Conservation (phyloP, 306 rosid species). For the Rosa persica region DNA sequence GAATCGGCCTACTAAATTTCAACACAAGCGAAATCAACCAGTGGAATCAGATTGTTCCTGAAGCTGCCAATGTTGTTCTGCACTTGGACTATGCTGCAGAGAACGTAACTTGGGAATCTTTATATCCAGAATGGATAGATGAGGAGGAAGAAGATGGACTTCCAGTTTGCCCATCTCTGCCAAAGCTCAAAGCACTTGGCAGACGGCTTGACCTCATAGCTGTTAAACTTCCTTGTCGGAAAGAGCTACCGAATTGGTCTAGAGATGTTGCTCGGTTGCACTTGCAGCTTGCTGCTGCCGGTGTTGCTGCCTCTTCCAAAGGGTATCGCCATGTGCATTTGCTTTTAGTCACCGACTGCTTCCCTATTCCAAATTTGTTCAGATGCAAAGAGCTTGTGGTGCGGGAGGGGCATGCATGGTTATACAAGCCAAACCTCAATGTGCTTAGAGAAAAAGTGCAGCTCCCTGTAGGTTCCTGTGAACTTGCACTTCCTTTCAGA, state of each 20-base stretch:
- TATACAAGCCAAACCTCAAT: conserved; percentile 73
- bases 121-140: conserved; percentile 97
- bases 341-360: conserved; percentile 68
- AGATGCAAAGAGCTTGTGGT: conserved; percentile 65
- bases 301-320: conserved; percentile 73
- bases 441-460: conserved; percentile 60
- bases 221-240: conserved; percentile 81
- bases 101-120: conserved; percentile 75
- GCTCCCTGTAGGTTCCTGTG: conserved; percentile 91
- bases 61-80: conserved; percentile 47
- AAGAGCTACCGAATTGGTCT: conserved; percentile 68
- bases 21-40: conserved; percentile 48
- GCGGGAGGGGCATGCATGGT: conserved; percentile 68
- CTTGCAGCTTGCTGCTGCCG: conserved; percentile 85
- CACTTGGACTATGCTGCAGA: conserved; percentile 53
- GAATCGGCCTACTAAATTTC: conserved; percentile 76
- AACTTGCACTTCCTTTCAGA: conserved; percentile 81
- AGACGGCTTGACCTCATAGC: conserved; percentile 67
- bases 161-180: conserved; percentile 79
- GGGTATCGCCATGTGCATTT: conserved; percentile 65
- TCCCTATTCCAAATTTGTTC: conserved; percentile 77
- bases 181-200: conserved; percentile 58
- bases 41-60: conserved; percentile 68
- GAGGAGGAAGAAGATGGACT: conserved; percentile 85
- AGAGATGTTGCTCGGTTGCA: conserved; percentile 89